Base-by-base conservation (phyloP, 495 filamentous ascomycete genomes). In the Penicillium nucicola region DNA sequence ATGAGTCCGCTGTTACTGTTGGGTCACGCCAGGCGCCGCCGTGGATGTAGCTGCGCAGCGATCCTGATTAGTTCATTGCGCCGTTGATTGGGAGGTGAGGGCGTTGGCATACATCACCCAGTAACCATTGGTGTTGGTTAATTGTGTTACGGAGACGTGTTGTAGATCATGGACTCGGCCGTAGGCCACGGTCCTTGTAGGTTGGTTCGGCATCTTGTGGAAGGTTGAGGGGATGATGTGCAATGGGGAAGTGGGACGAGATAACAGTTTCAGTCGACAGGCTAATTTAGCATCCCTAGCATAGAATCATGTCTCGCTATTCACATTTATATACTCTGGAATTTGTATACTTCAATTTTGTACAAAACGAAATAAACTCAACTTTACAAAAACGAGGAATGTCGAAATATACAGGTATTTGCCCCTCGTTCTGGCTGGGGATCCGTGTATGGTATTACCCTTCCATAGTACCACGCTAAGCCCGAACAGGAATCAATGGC, bases 21-120 rank as follows among this genome's bases (percentile, higher is more conserved):
- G 90, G 90, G 60, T 95, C 90, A 49, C 88, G 81, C 88, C 89
- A 96, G 59, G 87, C 91, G 59, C 91, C 91, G 57, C 92, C 90
- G 71, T 95, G 92, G 65, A 96, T 85, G 70, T 83, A 91, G 58
- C 86, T 82, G 45, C 25, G 25, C 7, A 28, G 25, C 7, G 25
- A 8, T 28, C 7, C 25, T 9, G 9, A 18, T n/a, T n/a, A 14
- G 38, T 25, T n/a, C 9, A 22, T 9, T 19, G 14, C 25, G 36
- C 13, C 18, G 30, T 12, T 12, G 42, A 17, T 33, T 28, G 35
- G 33, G 41, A 31, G 40, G 13, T 31, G 6, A 18, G 22, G 15
- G 41, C 32, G 34, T 19, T 31, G 8, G 47, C 23, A 31, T 70
- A 79, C 76, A 78, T 70, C 34, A 79, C 59, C 75, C 76, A 79